Base-by-base conservation (phyloP, 495 filamentous ascomycete genomes). In the Penicillium diatomitis region DNA sequence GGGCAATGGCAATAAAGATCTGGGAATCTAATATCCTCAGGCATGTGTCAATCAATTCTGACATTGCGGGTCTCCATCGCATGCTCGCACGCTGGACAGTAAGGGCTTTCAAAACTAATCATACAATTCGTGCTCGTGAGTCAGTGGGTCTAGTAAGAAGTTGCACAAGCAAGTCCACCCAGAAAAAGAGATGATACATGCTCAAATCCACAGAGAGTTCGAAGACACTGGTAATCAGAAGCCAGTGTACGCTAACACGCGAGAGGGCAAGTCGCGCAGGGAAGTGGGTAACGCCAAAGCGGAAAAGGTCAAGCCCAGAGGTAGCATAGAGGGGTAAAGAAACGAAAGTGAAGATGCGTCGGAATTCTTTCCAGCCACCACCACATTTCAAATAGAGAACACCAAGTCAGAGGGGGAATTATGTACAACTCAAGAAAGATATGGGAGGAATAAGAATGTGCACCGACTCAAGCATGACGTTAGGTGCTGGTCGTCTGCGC, bases 401-500 rank as follows among this genome's bases (percentile, higher is more conserved):
- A 59, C 54, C 56, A 62, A 65, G 61, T 50, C 56, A 55, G 37
- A 38, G 41, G 45, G 47, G 46, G 47, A 55, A 70, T 65, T 70
- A 72, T 72, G 53, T 72, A 72, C 69, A 72, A 44, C 39, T 10
- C 57, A 69, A 69, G 45, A 34, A 51, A 52, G 46, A 12, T 41
- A 8, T n/a, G 11, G 8, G 10, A 52, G 32, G 32, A 38, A 42
- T 30, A 9, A 37, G 32, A 9, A 8, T 20, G 10, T 9, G 8
- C 31, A 33, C 34, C 29, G 31, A 32, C 27, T 39, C 47, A 20
- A 51, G 38, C 20, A 35, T 5, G 28, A 27, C 32, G n/a, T 60
- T 60, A 71, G 43, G 57, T 67, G 37, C 50, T 67, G 7, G 57
- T 66, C 29, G 70, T 62, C 35, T 75, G 74, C 35, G 69, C 69